Conservation (phyloP, 2,329 filamentous ascomycete species). For the Orbilia brochopaga region DNA sequence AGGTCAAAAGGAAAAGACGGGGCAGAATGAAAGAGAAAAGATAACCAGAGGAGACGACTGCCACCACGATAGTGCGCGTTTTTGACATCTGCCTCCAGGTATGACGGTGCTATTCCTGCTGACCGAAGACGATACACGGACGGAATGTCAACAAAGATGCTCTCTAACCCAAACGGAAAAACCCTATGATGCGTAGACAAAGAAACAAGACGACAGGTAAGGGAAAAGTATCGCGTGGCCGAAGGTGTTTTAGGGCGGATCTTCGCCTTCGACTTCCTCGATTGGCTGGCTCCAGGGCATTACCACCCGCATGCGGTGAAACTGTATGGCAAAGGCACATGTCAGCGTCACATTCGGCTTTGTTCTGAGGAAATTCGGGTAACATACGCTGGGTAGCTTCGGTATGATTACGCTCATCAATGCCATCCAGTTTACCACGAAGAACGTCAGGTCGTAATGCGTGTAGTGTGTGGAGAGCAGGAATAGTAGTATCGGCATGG, state of each 20-base stretch:
- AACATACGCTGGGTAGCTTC: conserved; percentile 87
- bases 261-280: conserved; percentile 44
- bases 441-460: conserved; percentile 95
- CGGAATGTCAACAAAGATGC: conserved; percentile 31
- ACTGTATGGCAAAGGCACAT: conserved; percentile 12
- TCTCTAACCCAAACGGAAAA: conserved; percentile 33
- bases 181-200: conserved; percentile 4
- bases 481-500: conserved; percentile 91
- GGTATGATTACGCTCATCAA: conserved; percentile 92
- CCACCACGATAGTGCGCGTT: not conserved
- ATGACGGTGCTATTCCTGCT: conserved; percentile 5
- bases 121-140: conserved; percentile 3
- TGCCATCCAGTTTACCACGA: conserved; percentile 94
- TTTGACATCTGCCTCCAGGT: not conserved
- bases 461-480: conserved; percentile 98
- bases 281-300: conserved; percentile 49
- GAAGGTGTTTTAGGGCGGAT: conserved; percentile 19
- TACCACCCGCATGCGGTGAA: conserved; percentile 47
- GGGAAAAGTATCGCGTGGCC: conserved; percentile 4
- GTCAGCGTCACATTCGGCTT: not conserved
- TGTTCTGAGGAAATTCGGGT: not conserved
- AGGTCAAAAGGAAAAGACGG: not conserved
- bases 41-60: not conserved
- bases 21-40: not conserved
- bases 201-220: conserved; percentile 15